Percentiles rank a stretch among this genome's conserved stretches.
Conservation (phyloP, 1,284 basidiomycete species). For the Boletus albobrunnescens region DNA sequence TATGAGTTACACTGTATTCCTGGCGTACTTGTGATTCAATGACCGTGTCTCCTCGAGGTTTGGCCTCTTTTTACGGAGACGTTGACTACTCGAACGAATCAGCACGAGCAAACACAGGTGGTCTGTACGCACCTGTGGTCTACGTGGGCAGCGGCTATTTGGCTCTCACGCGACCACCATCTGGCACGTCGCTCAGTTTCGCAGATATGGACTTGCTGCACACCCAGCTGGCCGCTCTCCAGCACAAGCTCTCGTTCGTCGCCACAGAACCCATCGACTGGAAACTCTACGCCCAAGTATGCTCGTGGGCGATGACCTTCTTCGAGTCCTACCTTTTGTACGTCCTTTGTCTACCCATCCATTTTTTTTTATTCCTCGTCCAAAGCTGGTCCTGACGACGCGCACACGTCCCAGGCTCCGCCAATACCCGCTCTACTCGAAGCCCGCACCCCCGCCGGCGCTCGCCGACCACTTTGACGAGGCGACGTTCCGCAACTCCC, state of each 20-base stretch:
- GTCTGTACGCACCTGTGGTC: no score
- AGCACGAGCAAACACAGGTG: no score
- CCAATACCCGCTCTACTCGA: conserved; percentile 82
- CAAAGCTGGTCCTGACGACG: neutral
- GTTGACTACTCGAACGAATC: no score
- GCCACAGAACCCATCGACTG: conserved; percentile 60
- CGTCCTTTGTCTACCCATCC: conserved; percentile 34
- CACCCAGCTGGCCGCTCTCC: conserved; percentile 49
- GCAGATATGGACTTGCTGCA: conserved; percentile 54
- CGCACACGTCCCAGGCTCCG: conserved; percentile 57
- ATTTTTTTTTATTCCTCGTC: conserved; percentile 2
- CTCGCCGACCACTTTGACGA: conserved; percentile 70
- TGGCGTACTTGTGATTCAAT: no score
- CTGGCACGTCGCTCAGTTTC: no score
- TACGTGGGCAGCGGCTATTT: no score
- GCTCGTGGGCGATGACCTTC: conserved; percentile 74
- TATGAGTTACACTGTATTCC: no score
- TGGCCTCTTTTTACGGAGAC: no score
- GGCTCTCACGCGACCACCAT: no score
- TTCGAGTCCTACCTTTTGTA: conserved; percentile 83
- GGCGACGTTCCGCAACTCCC: conserved; percentile 84
- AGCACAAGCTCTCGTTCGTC: conserved; percentile 56
- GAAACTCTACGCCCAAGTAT: conserved; percentile 68
- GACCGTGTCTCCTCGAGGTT: no score
- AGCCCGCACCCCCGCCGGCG: conserved; percentile 71